These are phyloP conservation scores for Mycena epipterygia DNA, from an alignment of 768 basidiomycete species.

Conservation along the genomic window DNA sequence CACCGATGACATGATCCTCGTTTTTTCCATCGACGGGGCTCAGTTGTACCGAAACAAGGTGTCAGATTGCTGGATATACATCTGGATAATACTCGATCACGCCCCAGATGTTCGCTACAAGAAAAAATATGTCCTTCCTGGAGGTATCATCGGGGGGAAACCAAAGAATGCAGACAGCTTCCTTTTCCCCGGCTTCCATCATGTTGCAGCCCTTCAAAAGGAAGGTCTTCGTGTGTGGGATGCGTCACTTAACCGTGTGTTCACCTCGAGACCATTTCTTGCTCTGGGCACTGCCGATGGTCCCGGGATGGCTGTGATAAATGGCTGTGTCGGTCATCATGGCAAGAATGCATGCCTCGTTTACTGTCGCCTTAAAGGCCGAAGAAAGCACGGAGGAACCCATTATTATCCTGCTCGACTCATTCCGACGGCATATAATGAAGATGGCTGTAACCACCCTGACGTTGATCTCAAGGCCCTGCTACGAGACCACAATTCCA, in stretches of 20 bases:
- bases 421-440: neutral
- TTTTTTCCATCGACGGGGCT: constrained; percentile 41
- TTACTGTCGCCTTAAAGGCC: neutral
- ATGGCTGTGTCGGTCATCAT: constrained; percentile 44
- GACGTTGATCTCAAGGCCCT: neutral
- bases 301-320: constrained; percentile 41
- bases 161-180: constrained; percentile 48
- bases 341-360: neutral
- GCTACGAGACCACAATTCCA: neutral
- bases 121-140: constrained; percentile 46
- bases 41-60: constrained; percentile 43
- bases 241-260: neutral
- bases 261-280: constrained; percentile 24
- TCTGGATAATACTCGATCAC: constrained; percentile 47
- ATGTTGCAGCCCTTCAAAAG: constrained; percentile 32
- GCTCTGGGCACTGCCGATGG: constrained; percentile 39
- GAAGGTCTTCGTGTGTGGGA: neutral
- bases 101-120: constrained; percentile 42
- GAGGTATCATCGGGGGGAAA: constrained; percentile 48
- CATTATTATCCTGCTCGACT: constrained; percentile 15
- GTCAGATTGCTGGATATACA: constrained; percentile 34
- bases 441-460: neutral
- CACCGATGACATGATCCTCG: constrained; percentile 31
- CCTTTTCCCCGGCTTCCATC: constrained; percentile 41
- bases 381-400: neutral